Evolutionary conservation across 768 basidiomycete species (phyloP).

Genomic region (Lactifluus piperatus): DNA sequence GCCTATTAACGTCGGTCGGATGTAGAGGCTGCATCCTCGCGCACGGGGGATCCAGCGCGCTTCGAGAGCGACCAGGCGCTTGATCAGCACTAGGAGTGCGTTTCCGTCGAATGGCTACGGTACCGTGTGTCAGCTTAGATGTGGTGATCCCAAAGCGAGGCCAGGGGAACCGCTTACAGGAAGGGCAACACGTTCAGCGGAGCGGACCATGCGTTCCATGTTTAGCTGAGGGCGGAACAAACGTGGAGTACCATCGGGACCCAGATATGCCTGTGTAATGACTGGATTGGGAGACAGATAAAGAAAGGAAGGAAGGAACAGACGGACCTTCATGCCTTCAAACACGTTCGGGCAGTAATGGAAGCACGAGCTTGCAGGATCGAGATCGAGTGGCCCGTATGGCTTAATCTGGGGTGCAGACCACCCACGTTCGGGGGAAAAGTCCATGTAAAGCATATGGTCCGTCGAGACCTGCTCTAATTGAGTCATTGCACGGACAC

Average conservation of each 20-base stretch:
- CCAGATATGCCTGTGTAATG: conserved; percentile 49
- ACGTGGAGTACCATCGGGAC: conserved; percentile 60
- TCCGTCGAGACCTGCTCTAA: conserved; percentile 49
- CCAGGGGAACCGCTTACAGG: not conserved
- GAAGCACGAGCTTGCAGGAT: conserved; percentile 46
- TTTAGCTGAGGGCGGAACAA: conserved; percentile 81
- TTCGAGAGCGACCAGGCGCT: conserved; percentile 62
- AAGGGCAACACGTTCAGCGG: conserved; percentile 48
- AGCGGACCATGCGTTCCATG: conserved; percentile 71
- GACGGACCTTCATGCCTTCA: conserved; percentile 59
- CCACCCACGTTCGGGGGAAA: conserved; percentile 36
- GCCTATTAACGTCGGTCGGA: conserved; percentile 68
- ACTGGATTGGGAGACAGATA: not conserved
- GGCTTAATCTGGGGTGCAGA: conserved; percentile 64
- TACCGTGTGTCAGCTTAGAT: not conserved
- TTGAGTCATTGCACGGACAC: not conserved
- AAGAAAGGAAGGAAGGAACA: not conserved
- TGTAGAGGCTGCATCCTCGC: conserved; percentile 75
- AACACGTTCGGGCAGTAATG: conserved; percentile 56
- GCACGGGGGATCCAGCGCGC: conserved; percentile 75
- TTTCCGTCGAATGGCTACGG: conserved; percentile 37
- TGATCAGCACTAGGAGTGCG: conserved; percentile 43
- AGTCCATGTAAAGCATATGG: conserved; percentile 42
- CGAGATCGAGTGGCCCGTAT: conserved; percentile 49
- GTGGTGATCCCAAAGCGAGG: not conserved